phyloP scores from a whole-genome alignment of 2,329 filamentous ascomycete genomes.

The Epichloe elymi region DNA sequence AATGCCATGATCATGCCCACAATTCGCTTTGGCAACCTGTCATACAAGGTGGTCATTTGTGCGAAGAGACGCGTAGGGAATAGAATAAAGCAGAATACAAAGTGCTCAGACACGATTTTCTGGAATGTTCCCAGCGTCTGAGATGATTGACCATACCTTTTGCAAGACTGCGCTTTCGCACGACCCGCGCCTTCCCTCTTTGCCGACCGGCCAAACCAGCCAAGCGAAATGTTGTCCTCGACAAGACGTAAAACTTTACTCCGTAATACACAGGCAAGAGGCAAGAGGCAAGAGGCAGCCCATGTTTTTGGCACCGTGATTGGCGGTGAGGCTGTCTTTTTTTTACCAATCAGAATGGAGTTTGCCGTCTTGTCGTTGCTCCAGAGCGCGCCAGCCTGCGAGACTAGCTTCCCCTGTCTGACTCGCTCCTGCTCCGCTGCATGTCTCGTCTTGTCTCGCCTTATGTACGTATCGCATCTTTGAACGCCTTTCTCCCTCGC shows the following conservation, averaged over 20 bases:
- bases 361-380: background rate
- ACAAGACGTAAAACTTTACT: too few relatives aligned
- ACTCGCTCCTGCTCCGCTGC: constrained; percentile 1
- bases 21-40: background rate
- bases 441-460: constrained; percentile 6
- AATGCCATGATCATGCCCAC: background rate
- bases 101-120: background rate
- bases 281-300: background rate
- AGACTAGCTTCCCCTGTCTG: background rate
- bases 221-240: too few relatives aligned
- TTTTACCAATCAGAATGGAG: constrained; percentile 4
- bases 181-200: background rate
- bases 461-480: background rate
- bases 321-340: background rate
- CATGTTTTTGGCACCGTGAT: constrained; percentile 5
- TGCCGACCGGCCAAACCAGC: too few relatives aligned
- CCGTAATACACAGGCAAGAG: too few relatives aligned
- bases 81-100: background rate
- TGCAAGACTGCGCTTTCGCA: background rate
- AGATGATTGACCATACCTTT: too few relatives aligned
- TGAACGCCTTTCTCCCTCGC: too few relatives aligned
- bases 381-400: background rate
- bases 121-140: too few relatives aligned
- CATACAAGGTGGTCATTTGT: background rate
- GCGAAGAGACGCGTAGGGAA: background rate